Evolutionary conservation across 345 rosid species (phyloP).

Genomic region (Gossypium herbaceum): DNA sequence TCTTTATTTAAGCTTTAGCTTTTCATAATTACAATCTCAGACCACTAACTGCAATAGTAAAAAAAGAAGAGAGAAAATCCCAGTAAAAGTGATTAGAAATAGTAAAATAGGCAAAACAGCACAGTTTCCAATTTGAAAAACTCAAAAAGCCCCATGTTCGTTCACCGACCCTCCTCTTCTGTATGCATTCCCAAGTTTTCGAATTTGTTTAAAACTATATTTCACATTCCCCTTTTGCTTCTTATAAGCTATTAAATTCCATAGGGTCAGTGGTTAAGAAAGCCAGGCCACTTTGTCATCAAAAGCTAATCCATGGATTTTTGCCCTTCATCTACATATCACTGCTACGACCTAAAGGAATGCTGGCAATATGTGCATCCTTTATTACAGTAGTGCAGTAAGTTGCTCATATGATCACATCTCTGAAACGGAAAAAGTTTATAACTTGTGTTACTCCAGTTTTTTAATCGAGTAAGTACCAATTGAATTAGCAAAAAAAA

Average conservation of each 20-base stretch:
- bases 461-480: too few relatives aligned
- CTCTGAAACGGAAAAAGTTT: too few relatives aligned
- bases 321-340: neutral
- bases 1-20: neutral
- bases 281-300: neutral
- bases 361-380: neutral
- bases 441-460: too few relatives aligned
- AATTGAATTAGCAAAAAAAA: too few relatives aligned
- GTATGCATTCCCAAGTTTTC: slow-evolving; percentile 30
- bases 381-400: too few relatives aligned
- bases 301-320: neutral
- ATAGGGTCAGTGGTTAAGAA: neutral
- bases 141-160: slow-evolving; percentile 24
- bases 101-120: slow-evolving; percentile 6
- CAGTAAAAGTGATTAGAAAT: neutral
- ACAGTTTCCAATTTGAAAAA: slow-evolving; percentile 26
- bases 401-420: neutral
- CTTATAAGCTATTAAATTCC: neutral
- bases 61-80: neutral
- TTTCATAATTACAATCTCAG: slow-evolving; percentile 18
- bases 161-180: slow-evolving; percentile 22
- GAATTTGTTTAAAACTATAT: neutral
- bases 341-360: neutral
- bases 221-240: slow-evolving; percentile 15
- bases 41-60: neutral